A percentile compares a stretch with the other conserved stretches of the same genome.
Evolutionary conservation across 768 basidiomycete species (phyloP).

Genomic region (Phlegmacium glaucopus): DNA sequence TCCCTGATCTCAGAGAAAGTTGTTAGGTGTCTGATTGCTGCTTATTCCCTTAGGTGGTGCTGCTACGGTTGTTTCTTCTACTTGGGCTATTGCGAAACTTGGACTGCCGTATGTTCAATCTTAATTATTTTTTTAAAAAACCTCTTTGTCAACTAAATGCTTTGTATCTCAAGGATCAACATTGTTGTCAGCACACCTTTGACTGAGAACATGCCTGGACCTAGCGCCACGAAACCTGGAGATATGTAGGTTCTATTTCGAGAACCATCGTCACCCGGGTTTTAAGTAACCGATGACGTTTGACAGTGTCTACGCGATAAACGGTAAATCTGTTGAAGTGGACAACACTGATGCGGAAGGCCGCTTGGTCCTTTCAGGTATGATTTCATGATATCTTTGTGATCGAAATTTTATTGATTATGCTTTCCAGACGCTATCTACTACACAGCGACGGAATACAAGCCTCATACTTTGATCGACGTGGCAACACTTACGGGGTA

Average conservation of each 20-base stretch:
- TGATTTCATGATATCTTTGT: conserved; percentile 26
- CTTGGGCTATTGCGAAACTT: conserved; percentile 78
- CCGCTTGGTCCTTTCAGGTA: conserved; percentile 59
- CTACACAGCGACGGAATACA: conserved; percentile 73
- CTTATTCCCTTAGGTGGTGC: conserved; percentile 54
- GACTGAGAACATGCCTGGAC: conserved; percentile 84
- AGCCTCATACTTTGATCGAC: conserved; percentile 80
- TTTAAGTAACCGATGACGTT: neutral
- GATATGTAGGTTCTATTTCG: conserved; percentile 55
- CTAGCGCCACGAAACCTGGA: conserved; percentile 74
- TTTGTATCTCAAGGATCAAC: conserved; percentile 52
- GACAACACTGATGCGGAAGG: conserved; percentile 90
- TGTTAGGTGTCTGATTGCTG: neutral
- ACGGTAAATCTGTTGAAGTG: conserved; percentile 82
- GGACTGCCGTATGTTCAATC: conserved; percentile 62
- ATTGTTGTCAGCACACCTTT: conserved; percentile 70
- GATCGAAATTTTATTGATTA: neutral
- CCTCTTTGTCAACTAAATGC: conserved; percentile 1
- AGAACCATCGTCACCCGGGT: neutral
- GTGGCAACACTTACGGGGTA: conserved; percentile 87
- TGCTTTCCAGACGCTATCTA: conserved; percentile 67
- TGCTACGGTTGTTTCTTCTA: conserved; percentile 69
- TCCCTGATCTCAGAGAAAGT: neutral
- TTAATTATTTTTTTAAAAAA: neutral
- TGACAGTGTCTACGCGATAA: conserved; percentile 76